Percentiles rank a stretch among this genome's conserved stretches.
Evolutionary conservation across 352 stramenopile species (phyloP).

Genomic region (Lagenidium sp.): DNA sequence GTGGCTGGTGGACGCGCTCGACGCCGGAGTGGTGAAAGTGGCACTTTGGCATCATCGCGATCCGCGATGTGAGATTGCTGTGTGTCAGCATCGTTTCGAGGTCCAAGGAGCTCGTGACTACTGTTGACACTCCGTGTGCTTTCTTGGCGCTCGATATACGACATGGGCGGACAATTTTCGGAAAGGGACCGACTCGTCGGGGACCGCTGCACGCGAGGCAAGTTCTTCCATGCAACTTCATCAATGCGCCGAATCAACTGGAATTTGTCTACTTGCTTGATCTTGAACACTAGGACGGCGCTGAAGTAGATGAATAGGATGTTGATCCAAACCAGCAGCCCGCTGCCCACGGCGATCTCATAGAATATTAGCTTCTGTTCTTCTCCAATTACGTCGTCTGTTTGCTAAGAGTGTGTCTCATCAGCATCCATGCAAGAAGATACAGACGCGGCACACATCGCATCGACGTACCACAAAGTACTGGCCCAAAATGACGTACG

Average conservation of each 20-base stretch:
- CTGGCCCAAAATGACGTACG: slow-evolving; percentile 77
- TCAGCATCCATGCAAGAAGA: no score
- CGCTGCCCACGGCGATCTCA: slow-evolving; percentile 77
- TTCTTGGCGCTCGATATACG: no score
- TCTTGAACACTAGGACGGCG: slow-evolving; percentile 83
- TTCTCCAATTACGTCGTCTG: slow-evolving; percentile 67
- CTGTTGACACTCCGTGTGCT: slow-evolving; percentile 40
- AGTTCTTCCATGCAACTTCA: slow-evolving; percentile 68
- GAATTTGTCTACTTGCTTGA: slow-evolving; percentile 82
- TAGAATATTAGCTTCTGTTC: slow-evolving; percentile 83
- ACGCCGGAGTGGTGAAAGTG: no score
- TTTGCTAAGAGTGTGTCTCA: slow-evolving; percentile 7
- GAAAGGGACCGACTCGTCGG: slow-evolving; percentile 17
- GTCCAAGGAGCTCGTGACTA: slow-evolving; percentile 12
- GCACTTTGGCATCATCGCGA: no score
- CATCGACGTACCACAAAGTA: slow-evolving; percentile 58
- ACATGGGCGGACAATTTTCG: no score
- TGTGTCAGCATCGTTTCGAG: no score
- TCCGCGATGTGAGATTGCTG: no score
- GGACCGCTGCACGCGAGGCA: slow-evolving; percentile 62
- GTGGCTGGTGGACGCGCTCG: no score
- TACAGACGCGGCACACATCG: neutral
- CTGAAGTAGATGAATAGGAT: slow-evolving; percentile 85
- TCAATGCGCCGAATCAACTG: slow-evolving; percentile 73
- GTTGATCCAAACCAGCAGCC: slow-evolving; percentile 83